Evolutionary conservation across 73 alveolate genomes (phyloP).

Genomic region (Paramecium biaurelia): DNA sequence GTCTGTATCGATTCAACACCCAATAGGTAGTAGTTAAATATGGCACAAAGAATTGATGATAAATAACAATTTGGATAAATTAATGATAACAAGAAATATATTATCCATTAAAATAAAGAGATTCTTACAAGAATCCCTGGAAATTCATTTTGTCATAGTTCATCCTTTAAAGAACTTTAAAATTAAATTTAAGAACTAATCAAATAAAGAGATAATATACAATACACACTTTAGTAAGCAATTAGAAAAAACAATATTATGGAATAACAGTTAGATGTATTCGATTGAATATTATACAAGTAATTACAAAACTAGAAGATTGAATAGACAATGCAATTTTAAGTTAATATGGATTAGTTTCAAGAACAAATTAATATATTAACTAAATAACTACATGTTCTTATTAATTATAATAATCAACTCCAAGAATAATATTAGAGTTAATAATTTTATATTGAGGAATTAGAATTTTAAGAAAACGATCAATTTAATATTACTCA

Average conservation of each 20-base stretch:
- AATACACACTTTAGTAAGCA: neutral
- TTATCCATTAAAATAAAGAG: neutral
- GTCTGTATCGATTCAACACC: neutral
- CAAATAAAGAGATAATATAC: neutral
- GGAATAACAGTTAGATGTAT: neutral
- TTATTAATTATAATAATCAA: neutral
- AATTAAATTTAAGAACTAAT: neutral
- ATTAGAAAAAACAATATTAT: neutral
- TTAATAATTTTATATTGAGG: neutral
- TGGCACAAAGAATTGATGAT: neutral
- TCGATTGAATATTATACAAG: neutral
- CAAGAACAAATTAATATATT: neutral
- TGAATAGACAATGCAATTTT: neutral
- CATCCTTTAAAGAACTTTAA: neutral
- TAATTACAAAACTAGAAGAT: neutral
- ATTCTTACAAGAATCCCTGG: neutral
- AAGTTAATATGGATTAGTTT: neutral
- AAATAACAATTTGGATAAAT: neutral
- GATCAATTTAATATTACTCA: neutral
- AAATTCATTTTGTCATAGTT: neutral
- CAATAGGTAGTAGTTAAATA: neutral
- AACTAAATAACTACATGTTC: neutral
- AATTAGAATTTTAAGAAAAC: neutral
- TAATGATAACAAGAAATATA: neutral
- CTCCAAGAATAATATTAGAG: neutral